phyloP scores from a whole-genome alignment of 257 asterid species.

The Jaltomata sinuosa region DNA sequence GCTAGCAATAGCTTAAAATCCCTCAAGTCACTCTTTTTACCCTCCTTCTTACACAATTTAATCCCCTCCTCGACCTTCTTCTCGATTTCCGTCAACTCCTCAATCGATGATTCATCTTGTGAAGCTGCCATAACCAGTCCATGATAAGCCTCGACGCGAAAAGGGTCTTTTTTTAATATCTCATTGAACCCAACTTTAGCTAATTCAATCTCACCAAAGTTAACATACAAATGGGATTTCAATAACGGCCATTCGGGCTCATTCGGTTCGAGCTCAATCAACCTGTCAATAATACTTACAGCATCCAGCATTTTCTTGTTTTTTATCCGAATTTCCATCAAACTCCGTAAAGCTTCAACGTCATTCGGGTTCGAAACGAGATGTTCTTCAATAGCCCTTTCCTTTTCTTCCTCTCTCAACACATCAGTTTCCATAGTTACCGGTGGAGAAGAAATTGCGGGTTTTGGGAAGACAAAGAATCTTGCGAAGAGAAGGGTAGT shows the following conservation, averaged over 20 bases:
- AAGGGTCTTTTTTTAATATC: constrained; percentile 56
- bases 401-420: constrained; percentile 43
- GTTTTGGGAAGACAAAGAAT: constrained; percentile 7
- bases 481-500: constrained; percentile 17
- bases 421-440: constrained; percentile 27
- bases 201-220: constrained; percentile 40
- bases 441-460: constrained; percentile 11
- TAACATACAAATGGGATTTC: constrained; percentile 62
- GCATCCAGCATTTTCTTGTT: constrained; percentile 50
- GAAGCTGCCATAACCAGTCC: constrained; percentile 77
- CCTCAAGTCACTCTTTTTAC: constrained; percentile 43
- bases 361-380: constrained; percentile 48
- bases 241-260: constrained; percentile 80
- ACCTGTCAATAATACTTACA: constrained; percentile 36
- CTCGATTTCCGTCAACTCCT: constrained; percentile 40
- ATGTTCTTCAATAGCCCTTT: constrained; percentile 35
- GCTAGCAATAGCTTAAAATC: constrained; percentile 84
- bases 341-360: constrained; percentile 28
- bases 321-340: constrained; percentile 73
- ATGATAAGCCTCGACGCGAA: constrained; percentile 79
- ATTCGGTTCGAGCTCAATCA: constrained; percentile 59
- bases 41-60: constrained; percentile 48
- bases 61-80: constrained; percentile 41
- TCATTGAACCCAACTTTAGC: constrained; percentile 59
- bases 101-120: constrained; percentile 32